Base-by-base conservation (phyloP, 306 rosid genomes). In the Castanea crenata region DNA sequence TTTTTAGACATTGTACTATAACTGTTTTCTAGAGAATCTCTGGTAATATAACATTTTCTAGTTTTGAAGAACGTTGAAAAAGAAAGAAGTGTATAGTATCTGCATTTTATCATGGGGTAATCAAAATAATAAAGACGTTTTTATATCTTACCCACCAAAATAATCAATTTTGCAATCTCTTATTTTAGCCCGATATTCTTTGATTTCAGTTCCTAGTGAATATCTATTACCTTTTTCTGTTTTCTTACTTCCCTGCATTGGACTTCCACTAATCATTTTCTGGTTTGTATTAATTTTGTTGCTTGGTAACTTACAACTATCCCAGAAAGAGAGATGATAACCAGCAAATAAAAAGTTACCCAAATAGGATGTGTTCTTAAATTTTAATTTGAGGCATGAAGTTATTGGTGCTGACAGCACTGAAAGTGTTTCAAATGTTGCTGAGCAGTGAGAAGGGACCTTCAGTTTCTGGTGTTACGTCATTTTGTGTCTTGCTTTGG, bases 51-150 rank as follows among this genome's bases (percentile, higher is more conserved):
- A 5, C 21, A 5, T 18, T 65, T 18, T 32, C 13, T 32, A 18
- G 16, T 65, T 31, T 3, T 15, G 71, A 65, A 16, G 49, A 65
- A 18, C 8, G 12, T 32, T 16, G 46, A 41, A 16, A 13, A 20
- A 64, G 70, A 32, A 65, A 31, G 13, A 31, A 65, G 41, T 72
- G 73, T 59, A 34, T 34, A 74, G 69, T 32, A 79, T 49, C 71
- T 16, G 69, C 51, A 69, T 75, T 54, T 72, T 35, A 74, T 78
- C 46, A 68, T 32, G 18, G 71, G 71, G 23, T 3, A 32, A 65
- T 12, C 23, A 32, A 32, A 6, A 9, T 16, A 29, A 65, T 4
- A 65, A 7, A 31, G 14, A 18, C 1, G 1, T 4, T 41, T 65
- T 16, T 31, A 0, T 15, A 32, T 63, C 69, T 63, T 63, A 14